phyloP scores from a whole-genome alignment of 148 eudicot genomes.

The Heliosperma pusillum region DNA sequence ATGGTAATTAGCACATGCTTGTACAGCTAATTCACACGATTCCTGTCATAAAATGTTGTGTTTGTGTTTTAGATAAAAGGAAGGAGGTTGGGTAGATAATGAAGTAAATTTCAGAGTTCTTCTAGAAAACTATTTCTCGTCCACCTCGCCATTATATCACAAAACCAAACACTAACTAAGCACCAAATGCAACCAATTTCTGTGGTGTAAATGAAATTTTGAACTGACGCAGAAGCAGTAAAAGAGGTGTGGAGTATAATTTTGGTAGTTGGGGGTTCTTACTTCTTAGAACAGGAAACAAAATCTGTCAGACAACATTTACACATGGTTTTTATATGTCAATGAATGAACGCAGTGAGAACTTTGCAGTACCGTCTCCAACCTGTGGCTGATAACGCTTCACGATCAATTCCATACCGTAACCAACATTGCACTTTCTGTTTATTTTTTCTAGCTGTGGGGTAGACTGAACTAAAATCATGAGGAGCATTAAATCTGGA shows the following conservation, averaged over 20 bases:
- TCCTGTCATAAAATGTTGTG: not conserved
- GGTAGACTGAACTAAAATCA: slow-evolving; percentile 1
- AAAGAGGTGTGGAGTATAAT: slow-evolving; percentile 4
- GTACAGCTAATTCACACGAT: not conserved
- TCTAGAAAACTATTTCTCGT: not conserved
- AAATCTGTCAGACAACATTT: slow-evolving; percentile 18
- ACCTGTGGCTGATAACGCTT: slow-evolving; percentile 12
- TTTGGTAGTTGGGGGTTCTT: slow-evolving; percentile 26
- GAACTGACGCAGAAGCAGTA: slow-evolving; percentile 12
- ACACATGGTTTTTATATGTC: slow-evolving; percentile 5
- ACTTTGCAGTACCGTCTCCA: slow-evolving; percentile 1
- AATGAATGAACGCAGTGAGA: not conserved
- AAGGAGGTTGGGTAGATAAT: not conserved
- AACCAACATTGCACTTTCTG: slow-evolving; percentile 7
- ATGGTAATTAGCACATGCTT: not conserved
- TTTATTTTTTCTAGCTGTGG: slow-evolving; percentile 8
- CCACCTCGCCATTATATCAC: not conserved
- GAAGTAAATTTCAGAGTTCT: not conserved
- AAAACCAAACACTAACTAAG: slow-evolving; percentile 15
- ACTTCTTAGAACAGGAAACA: slow-evolving; percentile 6
- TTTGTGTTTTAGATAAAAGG: not conserved
- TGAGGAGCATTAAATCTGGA: slow-evolving; percentile 13
- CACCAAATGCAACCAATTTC: slow-evolving; percentile 16
- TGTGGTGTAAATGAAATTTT: slow-evolving; percentile 9
- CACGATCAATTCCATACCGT: slow-evolving; percentile 2